Percentiles rank a stretch among this genome's conserved stretches.
Conservation (phyloP, 805 yeast species). For the Saccharomycopsis fodiens region DNA sequence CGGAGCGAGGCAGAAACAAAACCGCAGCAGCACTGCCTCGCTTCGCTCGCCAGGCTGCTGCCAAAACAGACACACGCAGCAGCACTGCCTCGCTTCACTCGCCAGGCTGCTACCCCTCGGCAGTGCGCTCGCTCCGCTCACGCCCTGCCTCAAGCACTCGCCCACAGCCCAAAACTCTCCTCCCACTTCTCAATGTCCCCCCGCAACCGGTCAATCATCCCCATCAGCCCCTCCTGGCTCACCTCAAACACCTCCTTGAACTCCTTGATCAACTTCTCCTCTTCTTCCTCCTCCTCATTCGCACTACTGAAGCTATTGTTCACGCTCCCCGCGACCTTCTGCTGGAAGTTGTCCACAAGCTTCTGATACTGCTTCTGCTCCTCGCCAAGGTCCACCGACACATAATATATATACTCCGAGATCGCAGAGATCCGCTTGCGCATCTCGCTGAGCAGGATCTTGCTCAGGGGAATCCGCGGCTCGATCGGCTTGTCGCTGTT, state of each 20-base stretch:
- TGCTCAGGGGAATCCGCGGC: conserved; percentile 75
- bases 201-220: conserved; percentile 66
- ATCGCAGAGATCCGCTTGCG: conserved; percentile 83
- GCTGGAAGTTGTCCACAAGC: conserved; percentile 22
- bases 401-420: conserved; percentile 64
- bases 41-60: too few species aligned
- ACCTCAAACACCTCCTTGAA: conserved; percentile 29
- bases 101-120: too few species aligned
- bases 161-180: conserved; percentile 42
- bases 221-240: conserved; percentile 52
- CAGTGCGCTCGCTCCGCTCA: too few species aligned
- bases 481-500: conserved; percentile 56
- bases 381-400: conserved; percentile 50
- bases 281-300: conserved; percentile 23
- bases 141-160: too few species aligned
- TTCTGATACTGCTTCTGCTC: conserved; percentile 48
- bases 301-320: conserved; percentile 12
- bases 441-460: conserved; percentile 75
- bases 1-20: too few species aligned
- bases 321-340: conserved; percentile 9
- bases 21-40: too few species aligned
- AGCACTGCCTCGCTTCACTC: too few species aligned
- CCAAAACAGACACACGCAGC: too few species aligned
- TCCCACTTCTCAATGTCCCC: conserved; percentile 74
- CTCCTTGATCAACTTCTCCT: conserved; percentile 21